Evolutionary conservation across 73 alveolate species (phyloP).

Genomic region (Tetrahymena thermophila): DNA sequence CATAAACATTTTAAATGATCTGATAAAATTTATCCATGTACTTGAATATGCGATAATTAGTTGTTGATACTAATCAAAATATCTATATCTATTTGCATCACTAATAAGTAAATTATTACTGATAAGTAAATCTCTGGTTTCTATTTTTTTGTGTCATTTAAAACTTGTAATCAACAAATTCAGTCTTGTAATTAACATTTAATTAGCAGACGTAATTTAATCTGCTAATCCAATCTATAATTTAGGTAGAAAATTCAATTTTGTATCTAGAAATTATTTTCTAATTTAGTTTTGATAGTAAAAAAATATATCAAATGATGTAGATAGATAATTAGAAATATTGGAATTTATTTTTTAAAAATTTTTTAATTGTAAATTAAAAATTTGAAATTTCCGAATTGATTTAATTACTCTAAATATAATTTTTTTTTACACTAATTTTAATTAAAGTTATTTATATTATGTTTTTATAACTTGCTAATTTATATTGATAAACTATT

Average conservation of each 20-base stretch:
- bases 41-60: not conserved
- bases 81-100: not conserved
- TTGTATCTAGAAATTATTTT: not conserved
- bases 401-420: not conserved
- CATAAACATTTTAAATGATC: not conserved
- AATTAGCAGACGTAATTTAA: not conserved
- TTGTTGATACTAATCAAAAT: not conserved
- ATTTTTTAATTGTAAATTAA: not conserved
- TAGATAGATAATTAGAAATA: not conserved
- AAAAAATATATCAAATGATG: not conserved
- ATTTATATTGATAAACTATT: not conserved
- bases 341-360: no score
- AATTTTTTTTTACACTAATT: not conserved
- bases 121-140: not conserved
- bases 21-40: not conserved
- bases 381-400: not conserved
- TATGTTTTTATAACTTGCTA: not conserved
- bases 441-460: no score
- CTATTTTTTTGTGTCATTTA: not conserved
- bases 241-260: not conserved
- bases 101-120: not conserved
- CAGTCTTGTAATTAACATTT: not conserved
- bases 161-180: not conserved
- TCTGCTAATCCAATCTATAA: not conserved
- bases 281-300: no score